Evolutionary conservation across 1,284 basidiomycete species (phyloP), one percentile per base, ranked within the genome.

Genomic region (Coriolopsis trogii): DNA sequence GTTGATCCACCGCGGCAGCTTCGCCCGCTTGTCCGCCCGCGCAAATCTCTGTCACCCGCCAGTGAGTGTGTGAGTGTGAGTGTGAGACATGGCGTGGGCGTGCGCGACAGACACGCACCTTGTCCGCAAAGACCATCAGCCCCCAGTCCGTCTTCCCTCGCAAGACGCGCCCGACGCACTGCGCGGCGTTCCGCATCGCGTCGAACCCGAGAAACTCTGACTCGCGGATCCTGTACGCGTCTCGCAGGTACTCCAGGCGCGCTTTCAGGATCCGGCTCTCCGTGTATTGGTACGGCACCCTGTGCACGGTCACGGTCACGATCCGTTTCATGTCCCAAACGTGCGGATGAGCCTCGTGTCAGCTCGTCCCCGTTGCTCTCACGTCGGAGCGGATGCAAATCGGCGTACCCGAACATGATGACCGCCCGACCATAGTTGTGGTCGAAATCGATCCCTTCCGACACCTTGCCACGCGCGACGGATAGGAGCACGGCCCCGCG

Each of bases 111-210:
- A 34, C n/a, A 41, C 49, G 31, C 38, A 60, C 94, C 84, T 95
- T 98, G 73, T 99, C 97, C 0, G 97, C 97, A 72, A 99, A 99
- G 13, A 99, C 87, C 97, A 99, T 99, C 64, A 99, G 73, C 37
- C 97, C 97, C 90, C 97, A 99, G 72, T 99, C 97, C 1, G 96
- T 98, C 78, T 99, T 99, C 60, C 96, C 96, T 49, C 97, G 87
- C 69, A 99, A 72, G 23, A 97, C 97, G 65, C 97, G 93, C 29
- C 97, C 97, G 4, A 99, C 96, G 70, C 97, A 99, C 67, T 99
- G 97, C 12, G 97, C 97, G 3, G 97, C 97, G 67, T 98, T 98
- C 50, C 97, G 87, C 93, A 99, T 99, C 3, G 97, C 97, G 67
- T 99, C 97, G 72, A 99, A 99, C 18, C 97, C 97, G 21, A 99